phyloP scores from a whole-genome alignment of 805 yeast species.

The Sugiyamaella mastotermitis region DNA sequence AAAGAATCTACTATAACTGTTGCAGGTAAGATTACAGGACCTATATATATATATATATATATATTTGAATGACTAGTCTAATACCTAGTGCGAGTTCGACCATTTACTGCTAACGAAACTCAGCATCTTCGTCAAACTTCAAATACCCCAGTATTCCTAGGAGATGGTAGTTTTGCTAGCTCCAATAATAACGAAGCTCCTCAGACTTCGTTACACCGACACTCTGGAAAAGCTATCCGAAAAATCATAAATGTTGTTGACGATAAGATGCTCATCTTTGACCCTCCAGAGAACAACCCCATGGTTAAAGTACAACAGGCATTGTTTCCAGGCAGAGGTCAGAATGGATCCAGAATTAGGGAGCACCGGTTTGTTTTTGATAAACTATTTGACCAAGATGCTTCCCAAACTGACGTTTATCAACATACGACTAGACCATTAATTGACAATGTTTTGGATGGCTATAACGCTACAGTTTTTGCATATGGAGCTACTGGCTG shows the following conservation, averaged over 20 bases:
- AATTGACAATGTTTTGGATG: conserved; percentile 70
- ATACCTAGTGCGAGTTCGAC: conserved; percentile 60
- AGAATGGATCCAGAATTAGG: conserved; percentile 41
- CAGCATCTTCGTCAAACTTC: conserved; percentile 39
- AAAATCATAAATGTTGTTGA: conserved; percentile 75
- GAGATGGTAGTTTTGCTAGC: conserved; percentile 48
- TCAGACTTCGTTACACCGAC: conserved; percentile 13
- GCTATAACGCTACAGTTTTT: conserved; percentile 84
- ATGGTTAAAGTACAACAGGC: conserved; percentile 42
- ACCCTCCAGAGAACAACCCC: conserved; percentile 73
- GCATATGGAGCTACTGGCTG: conserved; percentile 97
- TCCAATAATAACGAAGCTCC: conserved; percentile 10
- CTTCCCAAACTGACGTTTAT: conserved; percentile 65
- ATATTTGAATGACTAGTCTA: background rate
- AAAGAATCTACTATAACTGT: background rate
- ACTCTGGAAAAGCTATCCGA: conserved; percentile 43
- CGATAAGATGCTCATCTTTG: conserved; percentile 79
- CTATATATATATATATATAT: background rate
- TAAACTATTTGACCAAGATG: conserved; percentile 58
- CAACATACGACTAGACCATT: conserved; percentile 62
- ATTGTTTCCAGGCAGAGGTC: conserved; percentile 24
- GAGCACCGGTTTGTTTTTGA: conserved; percentile 85
- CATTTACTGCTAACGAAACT: conserved; percentile 62
- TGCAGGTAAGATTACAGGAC: background rate
- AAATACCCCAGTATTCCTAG: conserved; percentile 39